Conservation (phyloP, 2,329 filamentous ascomycete genomes). For the Hypoxylon sp. region DNA sequence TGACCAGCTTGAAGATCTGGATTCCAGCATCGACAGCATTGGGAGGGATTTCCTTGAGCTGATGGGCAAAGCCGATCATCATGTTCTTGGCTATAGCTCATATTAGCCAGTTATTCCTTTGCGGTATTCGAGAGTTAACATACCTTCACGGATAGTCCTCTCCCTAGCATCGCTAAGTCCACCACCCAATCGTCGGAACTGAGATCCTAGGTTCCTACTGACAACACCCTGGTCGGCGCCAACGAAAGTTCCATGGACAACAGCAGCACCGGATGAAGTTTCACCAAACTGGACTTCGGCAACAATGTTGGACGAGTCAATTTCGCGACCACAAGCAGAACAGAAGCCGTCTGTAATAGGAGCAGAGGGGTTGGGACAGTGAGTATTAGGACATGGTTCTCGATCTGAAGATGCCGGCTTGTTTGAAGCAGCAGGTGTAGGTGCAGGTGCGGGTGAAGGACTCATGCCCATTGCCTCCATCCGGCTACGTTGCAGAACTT, state of each 20-base stretch:
- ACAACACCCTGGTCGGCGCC: constrained; percentile 88
- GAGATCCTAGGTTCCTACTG: constrained; percentile 76
- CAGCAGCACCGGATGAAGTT: constrained; percentile 84
- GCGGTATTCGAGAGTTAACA: constrained; percentile 22
- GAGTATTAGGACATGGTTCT: constrained; percentile 69
- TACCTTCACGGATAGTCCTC: constrained; percentile 69
- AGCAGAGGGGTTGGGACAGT: constrained; percentile 71
- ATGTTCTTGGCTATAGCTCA: constrained; percentile 62
- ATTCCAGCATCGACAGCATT: constrained; percentile 75
- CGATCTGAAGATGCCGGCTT: constrained; percentile 41
- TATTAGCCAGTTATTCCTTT: constrained; percentile 43
- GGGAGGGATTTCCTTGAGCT: constrained; percentile 70
- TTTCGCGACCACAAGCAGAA: constrained; percentile 85
- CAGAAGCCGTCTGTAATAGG: constrained; percentile 77
- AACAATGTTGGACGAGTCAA: constrained; percentile 90
- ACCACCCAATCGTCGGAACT: constrained; percentile 72
- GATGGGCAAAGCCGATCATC: constrained; percentile 74
- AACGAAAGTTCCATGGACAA: constrained; percentile 92
- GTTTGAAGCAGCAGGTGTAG: constrained; percentile 36
- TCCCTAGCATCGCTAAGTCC: constrained; percentile 69
- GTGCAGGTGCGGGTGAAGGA: constrained; percentile 39
- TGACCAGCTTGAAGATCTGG: constrained; percentile 82
- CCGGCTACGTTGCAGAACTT: constrained; percentile 54
- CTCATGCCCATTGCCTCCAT: constrained; percentile 50
- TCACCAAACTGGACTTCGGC: constrained; percentile 94